These are phyloP conservation scores for Phytophthora uliginosa DNA, from an alignment of 352 stramenopile genomes.

Conservation along the genomic window DNA sequence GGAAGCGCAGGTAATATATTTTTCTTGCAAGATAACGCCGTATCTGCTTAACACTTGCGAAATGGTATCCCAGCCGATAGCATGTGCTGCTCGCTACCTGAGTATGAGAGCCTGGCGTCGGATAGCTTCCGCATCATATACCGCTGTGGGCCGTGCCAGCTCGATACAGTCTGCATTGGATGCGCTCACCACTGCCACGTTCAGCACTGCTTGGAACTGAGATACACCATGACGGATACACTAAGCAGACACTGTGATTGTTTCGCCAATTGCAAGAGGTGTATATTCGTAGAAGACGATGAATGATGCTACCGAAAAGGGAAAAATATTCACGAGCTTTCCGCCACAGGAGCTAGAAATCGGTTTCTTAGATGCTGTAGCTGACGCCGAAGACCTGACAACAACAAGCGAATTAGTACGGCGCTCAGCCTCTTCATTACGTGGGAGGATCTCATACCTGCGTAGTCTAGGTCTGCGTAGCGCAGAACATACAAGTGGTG, in stretches of 20 bases:
- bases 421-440: neutral
- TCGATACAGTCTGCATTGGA: conserved; percentile 68
- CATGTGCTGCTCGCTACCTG: conserved; percentile 60
- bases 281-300: conserved; percentile 38
- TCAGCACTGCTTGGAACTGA: conserved; percentile 68
- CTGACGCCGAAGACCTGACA: conserved; percentile 63
- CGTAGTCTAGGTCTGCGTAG: conserved; percentile 63
- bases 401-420: neutral
- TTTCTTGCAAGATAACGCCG: neutral
- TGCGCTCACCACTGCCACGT: conserved; percentile 76
- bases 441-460: conserved; percentile 38
- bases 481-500: conserved; percentile 83
- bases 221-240: conserved; percentile 65
- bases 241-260: conserved; percentile 67
- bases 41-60: neutral
- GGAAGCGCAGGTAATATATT: conserved; percentile 44
- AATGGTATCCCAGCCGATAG: conserved; percentile 34
- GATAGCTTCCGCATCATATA: conserved; percentile 83
- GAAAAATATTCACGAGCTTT: conserved; percentile 20
- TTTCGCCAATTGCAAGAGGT: conserved; percentile 41
- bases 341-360: conserved; percentile 43
- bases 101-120: conserved; percentile 73
- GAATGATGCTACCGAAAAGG: conserved; percentile 1
- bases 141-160: conserved; percentile 60
- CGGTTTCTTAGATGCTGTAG: conserved; percentile 76